Conservation (phyloP, 805 yeast species). For the Ogataea glucozyma region DNA sequence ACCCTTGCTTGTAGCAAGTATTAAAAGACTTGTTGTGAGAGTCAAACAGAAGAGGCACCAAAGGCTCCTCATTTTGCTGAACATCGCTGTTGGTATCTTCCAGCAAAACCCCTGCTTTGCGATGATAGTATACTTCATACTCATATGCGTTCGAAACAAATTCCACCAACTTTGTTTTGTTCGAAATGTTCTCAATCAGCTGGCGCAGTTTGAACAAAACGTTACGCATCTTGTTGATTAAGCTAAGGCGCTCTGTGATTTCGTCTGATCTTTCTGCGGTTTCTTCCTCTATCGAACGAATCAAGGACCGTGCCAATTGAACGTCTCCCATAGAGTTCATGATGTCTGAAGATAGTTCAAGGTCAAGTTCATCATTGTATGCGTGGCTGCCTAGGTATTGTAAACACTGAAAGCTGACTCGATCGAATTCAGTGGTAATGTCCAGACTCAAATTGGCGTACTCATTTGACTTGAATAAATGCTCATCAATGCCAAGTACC, state of each 20-base stretch:
- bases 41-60: constrained; percentile 19
- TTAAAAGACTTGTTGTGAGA: constrained; percentile 23
- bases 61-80: constrained; percentile 11
- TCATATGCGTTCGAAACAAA: constrained; percentile 11
- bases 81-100: constrained; percentile 21
- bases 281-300: constrained; percentile 23
- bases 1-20: constrained; percentile 23
- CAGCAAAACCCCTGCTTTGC: constrained; percentile 18
- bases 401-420: constrained; percentile 20
- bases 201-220: constrained; percentile 16
- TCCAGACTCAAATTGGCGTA: constrained; percentile 21
- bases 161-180: constrained; percentile 12
- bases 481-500: constrained; percentile 28
- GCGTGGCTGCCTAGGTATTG: constrained; percentile 5
- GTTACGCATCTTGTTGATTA: constrained; percentile 26
- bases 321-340: constrained; percentile 19
- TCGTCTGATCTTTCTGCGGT: constrained; percentile 17
- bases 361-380: not conserved
- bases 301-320: constrained; percentile 11
- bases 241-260: constrained; percentile 22
- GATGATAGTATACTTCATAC: constrained; percentile 24
- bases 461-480: constrained; percentile 16
- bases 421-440: constrained; percentile 13
- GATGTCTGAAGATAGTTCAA: constrained; percentile 3
- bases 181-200: constrained; percentile 14